Evolutionary conservation across 2,329 filamentous ascomycete species (phyloP).

Genomic region (Aureobasidium namibiae): DNA sequence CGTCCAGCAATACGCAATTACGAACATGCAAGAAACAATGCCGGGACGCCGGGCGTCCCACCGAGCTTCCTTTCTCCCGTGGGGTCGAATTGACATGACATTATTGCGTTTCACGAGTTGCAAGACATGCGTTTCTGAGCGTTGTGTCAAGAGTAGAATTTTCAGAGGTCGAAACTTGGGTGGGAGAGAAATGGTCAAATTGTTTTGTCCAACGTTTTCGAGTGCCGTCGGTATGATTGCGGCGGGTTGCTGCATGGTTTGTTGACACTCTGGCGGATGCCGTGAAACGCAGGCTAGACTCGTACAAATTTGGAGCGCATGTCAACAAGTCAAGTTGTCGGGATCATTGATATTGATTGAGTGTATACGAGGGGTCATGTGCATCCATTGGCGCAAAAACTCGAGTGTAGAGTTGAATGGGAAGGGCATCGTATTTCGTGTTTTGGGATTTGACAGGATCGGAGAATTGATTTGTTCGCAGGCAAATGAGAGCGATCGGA

Average conservation of each 20-base stretch:
- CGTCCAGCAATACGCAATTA: not conserved
- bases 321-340: not conserved
- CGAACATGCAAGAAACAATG: not conserved
- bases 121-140: not conserved
- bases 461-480: not conserved
- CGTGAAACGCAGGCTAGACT: conserved; percentile 11
- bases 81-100: not conserved
- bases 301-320: conserved; percentile 3
- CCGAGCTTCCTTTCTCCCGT: not conserved
- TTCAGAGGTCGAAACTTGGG: not conserved
- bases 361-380: not conserved
- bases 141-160: not conserved
- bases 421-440: not conserved
- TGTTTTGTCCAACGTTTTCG: not conserved
- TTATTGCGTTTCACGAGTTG: not conserved
- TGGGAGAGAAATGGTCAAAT: not conserved
- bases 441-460: not conserved
- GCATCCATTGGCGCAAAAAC: not conserved
- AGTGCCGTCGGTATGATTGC: not conserved
- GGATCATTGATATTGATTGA: not conserved
- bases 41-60: not conserved
- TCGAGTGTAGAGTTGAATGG: not conserved
- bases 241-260: conserved; percentile 9
- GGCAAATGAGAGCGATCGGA: conserved; percentile 8
- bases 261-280: not conserved